Evolutionary conservation across 2,329 filamentous ascomycete species (phyloP).

Genomic region (Trichoderma brevicompactum): DNA sequence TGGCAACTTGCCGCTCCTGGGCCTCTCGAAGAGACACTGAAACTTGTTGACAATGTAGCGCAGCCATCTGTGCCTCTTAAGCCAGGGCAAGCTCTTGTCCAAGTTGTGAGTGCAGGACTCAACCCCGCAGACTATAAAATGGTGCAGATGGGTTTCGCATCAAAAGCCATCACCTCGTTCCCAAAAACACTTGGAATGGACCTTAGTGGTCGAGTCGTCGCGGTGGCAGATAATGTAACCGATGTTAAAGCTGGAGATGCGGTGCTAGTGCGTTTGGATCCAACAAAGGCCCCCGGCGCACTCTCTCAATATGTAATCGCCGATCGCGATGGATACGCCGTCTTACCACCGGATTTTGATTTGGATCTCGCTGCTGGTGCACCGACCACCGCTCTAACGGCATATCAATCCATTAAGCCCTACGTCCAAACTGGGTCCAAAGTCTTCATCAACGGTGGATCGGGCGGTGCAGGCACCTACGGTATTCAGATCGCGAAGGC

Average conservation of each 20-base stretch:
- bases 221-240: constrained; percentile 35
- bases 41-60: constrained; percentile 31
- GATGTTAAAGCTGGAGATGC: constrained; percentile 47
- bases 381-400: constrained; percentile 52
- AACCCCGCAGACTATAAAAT: constrained; percentile 59
- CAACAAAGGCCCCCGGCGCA: constrained; percentile 44
- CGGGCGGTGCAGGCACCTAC: constrained; percentile 65
- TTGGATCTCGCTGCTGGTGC: constrained; percentile 49
- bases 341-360: constrained; percentile 47
- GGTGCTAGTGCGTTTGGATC: constrained; percentile 48
- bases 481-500: constrained; percentile 68
- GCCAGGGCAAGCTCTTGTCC: constrained; percentile 46
- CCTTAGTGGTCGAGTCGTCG: constrained; percentile 54
- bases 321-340: constrained; percentile 41
- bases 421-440: constrained; percentile 56
- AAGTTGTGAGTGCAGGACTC: constrained; percentile 48
- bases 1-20: constrained; percentile 39
- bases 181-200: constrained; percentile 56
- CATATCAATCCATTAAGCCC: constrained; percentile 53
- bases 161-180: constrained; percentile 38
- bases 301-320: constrained; percentile 50
- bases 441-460: constrained; percentile 69
- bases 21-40: constrained; percentile 34
- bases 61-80: constrained; percentile 32
- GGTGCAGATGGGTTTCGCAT: constrained; percentile 46